Percentiles rank a stretch among this genome's conserved stretches.
Evolutionary conservation across 805 yeast species (phyloP).

Genomic region (Candida khao-thaluensis): DNA sequence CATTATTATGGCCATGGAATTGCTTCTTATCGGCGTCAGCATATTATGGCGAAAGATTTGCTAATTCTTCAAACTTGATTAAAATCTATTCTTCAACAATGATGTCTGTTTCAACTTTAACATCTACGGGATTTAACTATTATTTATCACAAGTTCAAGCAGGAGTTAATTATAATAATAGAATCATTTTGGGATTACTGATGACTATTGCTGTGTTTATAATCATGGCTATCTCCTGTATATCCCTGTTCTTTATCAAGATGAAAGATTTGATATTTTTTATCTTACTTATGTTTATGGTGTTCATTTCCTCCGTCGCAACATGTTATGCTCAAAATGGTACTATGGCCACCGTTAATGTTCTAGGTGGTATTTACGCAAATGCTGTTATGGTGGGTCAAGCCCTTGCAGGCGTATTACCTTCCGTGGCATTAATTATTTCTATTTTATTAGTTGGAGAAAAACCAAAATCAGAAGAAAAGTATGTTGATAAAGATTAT

Average conservation of each 20-base stretch:
- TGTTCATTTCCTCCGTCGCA: slow-evolving; percentile 66
- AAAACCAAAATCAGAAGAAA: slow-evolving; percentile 23
- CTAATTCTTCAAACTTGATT: slow-evolving; percentile 48
- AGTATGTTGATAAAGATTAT: slow-evolving; percentile 28
- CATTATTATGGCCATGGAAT: slow-evolving; percentile 96
- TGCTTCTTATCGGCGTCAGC: slow-evolving; percentile 83
- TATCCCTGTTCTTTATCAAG: slow-evolving; percentile 31
- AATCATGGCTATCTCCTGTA: slow-evolving; percentile 52
- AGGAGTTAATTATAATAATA: slow-evolving; percentile 52
- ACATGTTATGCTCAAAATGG: slow-evolving; percentile 88
- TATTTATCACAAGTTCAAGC: slow-evolving; percentile 65
- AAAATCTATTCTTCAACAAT: slow-evolving; percentile 72
- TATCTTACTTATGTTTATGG: slow-evolving; percentile 57
- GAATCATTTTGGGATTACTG: slow-evolving; percentile 61
- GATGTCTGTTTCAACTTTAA: slow-evolving; percentile 81
- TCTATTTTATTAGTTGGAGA: slow-evolving; percentile 48
- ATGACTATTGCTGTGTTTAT: slow-evolving; percentile 59
- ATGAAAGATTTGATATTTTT: slow-evolving; percentile 48
- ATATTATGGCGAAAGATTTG: slow-evolving; percentile 67
- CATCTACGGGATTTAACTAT: slow-evolving; percentile 59
- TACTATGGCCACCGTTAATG: slow-evolving; percentile 79
- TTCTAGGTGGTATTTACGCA: slow-evolving; percentile 71
- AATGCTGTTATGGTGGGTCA: slow-evolving; percentile 95
- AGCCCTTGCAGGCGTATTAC: slow-evolving; percentile 90
- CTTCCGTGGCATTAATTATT: slow-evolving; percentile 65